A percentile compares a stretch with the other conserved stretches of the same genome.
phyloP scores from a whole-genome alignment of 2,329 filamentous ascomycete species.

The Myrmaecium sp. region DNA sequence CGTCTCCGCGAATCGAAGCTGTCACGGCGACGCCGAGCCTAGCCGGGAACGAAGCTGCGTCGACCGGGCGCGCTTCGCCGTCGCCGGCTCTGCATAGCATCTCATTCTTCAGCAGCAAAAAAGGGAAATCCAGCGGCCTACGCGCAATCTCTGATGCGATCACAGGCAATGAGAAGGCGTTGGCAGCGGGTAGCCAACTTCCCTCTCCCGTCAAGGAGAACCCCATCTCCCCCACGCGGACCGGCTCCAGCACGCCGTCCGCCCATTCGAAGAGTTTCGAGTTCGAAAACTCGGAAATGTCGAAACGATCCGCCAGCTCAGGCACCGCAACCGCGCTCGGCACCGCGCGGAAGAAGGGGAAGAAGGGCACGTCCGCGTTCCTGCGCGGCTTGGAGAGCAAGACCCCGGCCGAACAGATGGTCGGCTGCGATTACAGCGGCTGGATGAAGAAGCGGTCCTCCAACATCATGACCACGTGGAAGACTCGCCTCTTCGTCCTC shows the following conservation, averaged over 20 bases:
- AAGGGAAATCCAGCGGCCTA: constrained; percentile 57
- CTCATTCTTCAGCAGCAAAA: constrained; percentile 26
- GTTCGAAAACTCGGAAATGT: constrained; percentile 49
- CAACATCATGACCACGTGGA: constrained; percentile 95
- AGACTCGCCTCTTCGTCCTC: constrained; percentile 85
- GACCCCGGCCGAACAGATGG: constrained; percentile 65
- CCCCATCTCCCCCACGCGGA: constrained; percentile 49
- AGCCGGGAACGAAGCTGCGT: constrained; percentile 28
- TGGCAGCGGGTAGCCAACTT: constrained; percentile 17
- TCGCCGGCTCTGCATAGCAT: constrained; percentile 18
- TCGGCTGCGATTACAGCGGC: constrained; percentile 77
- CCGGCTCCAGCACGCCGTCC: constrained; percentile 55
- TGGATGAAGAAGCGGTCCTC: constrained; percentile 99
- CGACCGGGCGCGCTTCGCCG: constrained; percentile 28
- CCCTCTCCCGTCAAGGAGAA: constrained; percentile 33
- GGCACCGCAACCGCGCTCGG: constrained; percentile 11
- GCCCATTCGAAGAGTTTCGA: constrained; percentile 55
- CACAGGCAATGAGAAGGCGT: constrained; percentile 36
- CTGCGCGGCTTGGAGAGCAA: constrained; percentile 71
- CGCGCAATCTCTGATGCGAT: constrained; percentile 67
- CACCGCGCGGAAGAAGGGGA: constrained; percentile 40
- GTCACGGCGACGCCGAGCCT: constrained; percentile 22
- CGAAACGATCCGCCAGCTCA: constrained; percentile 8
- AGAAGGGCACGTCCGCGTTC: constrained; percentile 93
- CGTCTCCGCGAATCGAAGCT: constrained; percentile 28